Base-by-base conservation (phyloP, 2,329 filamentous ascomycete species). In the Achaetomium macrosporum region DNA sequence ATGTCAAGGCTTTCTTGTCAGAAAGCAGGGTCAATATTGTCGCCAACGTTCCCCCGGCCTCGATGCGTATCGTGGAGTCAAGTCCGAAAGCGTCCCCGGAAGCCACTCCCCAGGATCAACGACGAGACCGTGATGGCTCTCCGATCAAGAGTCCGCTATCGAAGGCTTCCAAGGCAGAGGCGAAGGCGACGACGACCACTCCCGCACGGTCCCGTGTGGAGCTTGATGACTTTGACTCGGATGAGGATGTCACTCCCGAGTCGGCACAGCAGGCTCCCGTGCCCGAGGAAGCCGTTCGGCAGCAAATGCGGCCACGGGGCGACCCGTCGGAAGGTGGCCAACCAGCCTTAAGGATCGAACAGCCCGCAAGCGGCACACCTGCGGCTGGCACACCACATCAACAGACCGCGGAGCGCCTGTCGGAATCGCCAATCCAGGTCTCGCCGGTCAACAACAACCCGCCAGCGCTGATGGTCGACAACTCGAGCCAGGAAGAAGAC, bases 221-320 rank as follows among this genome's bases (percentile, higher is more conserved):
- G 50, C 73, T 90, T 12, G 87, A 90, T 62, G 85, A 87, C 58
- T 85, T 87, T 42, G 85, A 87, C 57, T 78, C 77, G 48, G 79
- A 79, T 5, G 75, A 76, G n/a, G 64, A 69, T 0, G 51, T 60
- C 6, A 45, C 59, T 12, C 55, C 65, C 5, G 64, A 66, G 40
- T 64, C 66, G 15, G 49, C 63, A 25, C 53, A 63, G 33, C 56
- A 63, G 50, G 59, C 67, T 55, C 57, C 57, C n/a, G 50, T 57
- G 10, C 57, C 59, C 7, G 58, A 59, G 15, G 60, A 63, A 40
- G 52, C 42, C 13, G 44, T 33, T 33, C 60, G 37, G 55, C 65
- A 69, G 56, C 63, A 73, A 55, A 5, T 40, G 64, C 64, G 71
- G 17, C 69, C 31, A 8, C 50, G 41, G 19, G 73, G 71, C 5